Evolutionary conservation across 1,284 basidiomycete species (phyloP).

Genomic region (Golubevia sp.): DNA sequence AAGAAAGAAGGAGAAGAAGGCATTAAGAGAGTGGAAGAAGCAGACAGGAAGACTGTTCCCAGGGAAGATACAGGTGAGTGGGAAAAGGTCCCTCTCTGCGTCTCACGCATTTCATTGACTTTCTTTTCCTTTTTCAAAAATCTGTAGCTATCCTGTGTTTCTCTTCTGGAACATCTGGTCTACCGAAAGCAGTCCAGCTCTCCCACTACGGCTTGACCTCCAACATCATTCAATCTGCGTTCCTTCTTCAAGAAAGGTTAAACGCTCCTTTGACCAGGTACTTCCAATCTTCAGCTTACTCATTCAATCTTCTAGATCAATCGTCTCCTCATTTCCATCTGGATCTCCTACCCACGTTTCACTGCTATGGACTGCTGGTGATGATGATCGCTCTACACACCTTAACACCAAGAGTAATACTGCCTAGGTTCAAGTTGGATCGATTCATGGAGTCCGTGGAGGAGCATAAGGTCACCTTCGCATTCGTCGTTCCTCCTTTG

Average conservation of each 20-base stretch:
- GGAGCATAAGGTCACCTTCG: conserved; percentile 44
- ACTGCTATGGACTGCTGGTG: conserved; percentile 57
- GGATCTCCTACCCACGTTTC: conserved; percentile 52
- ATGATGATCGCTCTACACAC: conserved; percentile 50
- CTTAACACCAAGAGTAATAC: conserved; percentile 36
- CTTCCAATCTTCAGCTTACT: too few relatives aligned
- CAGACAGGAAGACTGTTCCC: background rate
- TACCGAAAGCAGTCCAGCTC: conserved; percentile 53
- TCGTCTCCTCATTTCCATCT: conserved; percentile 34
- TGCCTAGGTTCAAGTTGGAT: conserved; percentile 43
- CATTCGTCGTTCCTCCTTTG: conserved; percentile 52
- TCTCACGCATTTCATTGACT: too few relatives aligned
- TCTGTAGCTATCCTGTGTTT: background rate
- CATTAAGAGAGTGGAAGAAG: background rate
- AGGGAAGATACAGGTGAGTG: background rate
- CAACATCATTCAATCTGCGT: conserved; percentile 51
- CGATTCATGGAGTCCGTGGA: conserved; percentile 41
- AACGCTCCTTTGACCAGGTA: conserved; percentile 25
- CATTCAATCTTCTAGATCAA: background rate
- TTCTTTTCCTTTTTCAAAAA: too few relatives aligned
- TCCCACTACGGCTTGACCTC: conserved; percentile 48
- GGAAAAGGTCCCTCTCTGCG: too few relatives aligned
- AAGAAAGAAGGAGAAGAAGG: background rate
- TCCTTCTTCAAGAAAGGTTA: conserved; percentile 41
- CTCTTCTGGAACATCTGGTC: conserved; percentile 53